These are phyloP conservation scores for Penicillium sp. DNA, from an alignment of 2,329 filamentous ascomycete species.

Conservation along the genomic window DNA sequence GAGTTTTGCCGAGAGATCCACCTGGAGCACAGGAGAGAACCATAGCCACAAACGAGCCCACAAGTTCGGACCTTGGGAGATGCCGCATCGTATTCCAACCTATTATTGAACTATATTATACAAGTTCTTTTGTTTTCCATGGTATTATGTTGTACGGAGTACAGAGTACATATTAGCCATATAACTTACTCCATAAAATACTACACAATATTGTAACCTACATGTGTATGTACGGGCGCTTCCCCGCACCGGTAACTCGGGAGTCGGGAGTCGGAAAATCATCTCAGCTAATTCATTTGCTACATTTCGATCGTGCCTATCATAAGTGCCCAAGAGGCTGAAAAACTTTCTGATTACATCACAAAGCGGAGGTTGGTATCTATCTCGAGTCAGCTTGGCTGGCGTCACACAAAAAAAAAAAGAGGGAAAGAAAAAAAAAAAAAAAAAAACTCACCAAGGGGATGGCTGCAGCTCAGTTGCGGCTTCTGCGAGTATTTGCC, in stretches of 20 bases:
- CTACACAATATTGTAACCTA: not conserved
- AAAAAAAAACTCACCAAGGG: conserved; percentile 70
- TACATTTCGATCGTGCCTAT: conserved; percentile 1
- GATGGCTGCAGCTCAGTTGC: conserved; percentile 94
- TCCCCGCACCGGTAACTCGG: not conserved
- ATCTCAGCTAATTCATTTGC: conserved; percentile 5
- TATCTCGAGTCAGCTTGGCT: conserved; percentile 33
- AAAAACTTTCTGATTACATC: conserved; percentile 50
- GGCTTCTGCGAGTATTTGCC: conserved; percentile 93
- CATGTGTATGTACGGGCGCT: not conserved
- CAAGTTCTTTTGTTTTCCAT: not conserved
- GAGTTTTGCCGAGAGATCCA: conserved; percentile 5
- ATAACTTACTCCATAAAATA: not conserved
- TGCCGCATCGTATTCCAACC: not conserved
- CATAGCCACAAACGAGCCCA: conserved; percentile 3
- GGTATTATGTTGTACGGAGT: not conserved
- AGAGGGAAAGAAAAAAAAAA: not conserved
- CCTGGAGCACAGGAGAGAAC: not conserved
- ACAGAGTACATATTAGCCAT: not conserved
- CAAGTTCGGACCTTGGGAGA: not conserved
- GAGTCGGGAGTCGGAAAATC: not conserved
- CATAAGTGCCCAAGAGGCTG: not conserved
- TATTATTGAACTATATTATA: not conserved
- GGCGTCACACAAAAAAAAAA: conserved; percentile 4
- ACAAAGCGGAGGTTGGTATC: conserved; percentile 67